phyloP scores from a whole-genome alignment of 495 filamentous ascomycete genomes.

The Aspergillus avenaceus region DNA sequence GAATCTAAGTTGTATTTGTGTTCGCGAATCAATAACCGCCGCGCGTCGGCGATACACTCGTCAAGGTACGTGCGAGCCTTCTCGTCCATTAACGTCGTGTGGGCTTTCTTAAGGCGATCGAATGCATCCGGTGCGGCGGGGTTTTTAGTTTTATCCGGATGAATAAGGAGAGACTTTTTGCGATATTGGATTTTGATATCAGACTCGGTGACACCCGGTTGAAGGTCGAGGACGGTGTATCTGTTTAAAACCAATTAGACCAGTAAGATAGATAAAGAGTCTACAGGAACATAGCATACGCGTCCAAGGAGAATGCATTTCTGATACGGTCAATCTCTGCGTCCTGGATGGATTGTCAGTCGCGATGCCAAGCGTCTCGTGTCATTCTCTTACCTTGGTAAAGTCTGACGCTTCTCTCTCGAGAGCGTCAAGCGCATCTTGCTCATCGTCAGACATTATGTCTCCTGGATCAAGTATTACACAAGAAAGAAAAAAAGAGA shows the following conservation, averaged over 20 bases:
- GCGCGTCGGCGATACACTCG: conserved; percentile 92
- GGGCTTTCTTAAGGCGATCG: conserved; percentile 92
- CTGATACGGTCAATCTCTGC: conserved; percentile 94
- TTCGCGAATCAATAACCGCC: conserved; percentile 89
- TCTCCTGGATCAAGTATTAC: too few species aligned
- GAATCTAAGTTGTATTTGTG: conserved; percentile 88
- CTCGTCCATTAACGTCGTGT: conserved; percentile 87
- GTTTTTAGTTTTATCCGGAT: conserved; percentile 96
- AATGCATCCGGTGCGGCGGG: conserved; percentile 91
- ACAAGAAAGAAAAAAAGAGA: too few species aligned
- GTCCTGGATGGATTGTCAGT: conserved; percentile 53
- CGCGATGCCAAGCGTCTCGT: too few species aligned
- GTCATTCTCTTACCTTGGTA: conserved; percentile 64
- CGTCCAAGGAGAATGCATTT: conserved; percentile 83
- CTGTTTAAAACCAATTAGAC: conserved; percentile 30
- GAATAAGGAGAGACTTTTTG: conserved; percentile 94
- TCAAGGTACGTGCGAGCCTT: conserved; percentile 82
- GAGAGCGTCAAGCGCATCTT: conserved; percentile 78
- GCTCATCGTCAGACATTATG: conserved; percentile 55
- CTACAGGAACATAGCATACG: conserved; percentile 49
- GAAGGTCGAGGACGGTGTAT: conserved; percentile 93
- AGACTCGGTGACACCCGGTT: conserved; percentile 89
- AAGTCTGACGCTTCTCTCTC: conserved; percentile 88
- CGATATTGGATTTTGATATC: conserved; percentile 95
- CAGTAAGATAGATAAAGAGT: not conserved